A percentile compares a stretch with the other conserved stretches of the same genome.
Conservation (phyloP, 2,329 filamentous ascomycete species). For the Ophiosphaerella herpotricha region DNA sequence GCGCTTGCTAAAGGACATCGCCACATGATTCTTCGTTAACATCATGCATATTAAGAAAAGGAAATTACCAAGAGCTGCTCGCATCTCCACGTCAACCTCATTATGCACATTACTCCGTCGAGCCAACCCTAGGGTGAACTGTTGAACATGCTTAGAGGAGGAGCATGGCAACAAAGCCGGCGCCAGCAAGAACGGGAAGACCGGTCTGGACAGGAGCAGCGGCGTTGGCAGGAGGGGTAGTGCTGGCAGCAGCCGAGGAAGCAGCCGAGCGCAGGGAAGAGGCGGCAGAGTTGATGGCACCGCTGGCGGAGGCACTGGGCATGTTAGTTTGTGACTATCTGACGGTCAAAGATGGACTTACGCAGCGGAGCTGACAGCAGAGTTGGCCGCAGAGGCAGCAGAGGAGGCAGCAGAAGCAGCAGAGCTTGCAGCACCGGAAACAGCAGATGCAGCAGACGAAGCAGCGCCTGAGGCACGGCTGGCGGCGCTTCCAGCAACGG, state of each 20-base stretch:
- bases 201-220: slow-evolving; percentile 42
- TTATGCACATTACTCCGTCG: slow-evolving; percentile 42
- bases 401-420: slow-evolving; percentile 5
- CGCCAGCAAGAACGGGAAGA: slow-evolving; percentile 43
- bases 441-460: slow-evolving; percentile 11
- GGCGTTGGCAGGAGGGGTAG: slow-evolving; percentile 14
- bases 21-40: slow-evolving; percentile 28
- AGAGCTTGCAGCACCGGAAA: slow-evolving; percentile 14
- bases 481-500: slow-evolving; percentile 14
- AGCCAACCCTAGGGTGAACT: slow-evolving; percentile 23
- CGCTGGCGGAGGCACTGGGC: slow-evolving; percentile 12
- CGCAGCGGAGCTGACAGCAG: slow-evolving; percentile 8
- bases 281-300: slow-evolving; percentile 15
- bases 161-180: slow-evolving; percentile 43
- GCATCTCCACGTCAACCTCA: slow-evolving; percentile 17
- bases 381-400: slow-evolving; percentile 6
- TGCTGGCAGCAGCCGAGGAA: slow-evolving; percentile 10
- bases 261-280: slow-evolving; percentile 10
- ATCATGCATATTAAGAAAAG: slow-evolving; percentile 26
- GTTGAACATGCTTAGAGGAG: slow-evolving; percentile 39
- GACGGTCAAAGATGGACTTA: neutral
- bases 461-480: slow-evolving; percentile 8
- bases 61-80: slow-evolving; percentile 25
- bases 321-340: neutral
- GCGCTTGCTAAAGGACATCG: slow-evolving; percentile 28